These are phyloP conservation scores for Fusarium tanahbumbuense DNA, from an alignment of 2,329 filamentous ascomycete genomes.

Conservation along the genomic window DNA sequence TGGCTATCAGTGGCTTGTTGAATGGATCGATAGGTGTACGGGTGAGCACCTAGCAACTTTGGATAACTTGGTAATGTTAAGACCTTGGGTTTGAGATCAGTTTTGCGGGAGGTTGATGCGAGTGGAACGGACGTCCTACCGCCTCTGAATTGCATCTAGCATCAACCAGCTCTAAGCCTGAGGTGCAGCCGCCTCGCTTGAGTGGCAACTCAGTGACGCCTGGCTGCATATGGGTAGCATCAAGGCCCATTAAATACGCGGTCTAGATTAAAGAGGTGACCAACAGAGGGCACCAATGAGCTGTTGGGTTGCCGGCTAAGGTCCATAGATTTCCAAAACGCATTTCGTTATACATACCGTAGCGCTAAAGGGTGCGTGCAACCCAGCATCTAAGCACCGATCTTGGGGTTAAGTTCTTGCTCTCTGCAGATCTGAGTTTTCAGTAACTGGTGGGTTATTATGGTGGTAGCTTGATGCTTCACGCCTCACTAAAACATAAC, in stretches of 20 bases:
- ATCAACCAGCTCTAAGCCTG: background rate
- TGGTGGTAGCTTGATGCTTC: too few species aligned
- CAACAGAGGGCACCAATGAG: background rate
- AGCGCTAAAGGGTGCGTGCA: background rate
- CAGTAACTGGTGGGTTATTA: too few species aligned
- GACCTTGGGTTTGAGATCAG: background rate
- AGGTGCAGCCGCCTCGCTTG: background rate
- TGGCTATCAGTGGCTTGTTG: background rate
- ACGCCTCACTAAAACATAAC: background rate
- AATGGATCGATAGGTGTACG: background rate
- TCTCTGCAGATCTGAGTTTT: too few species aligned
- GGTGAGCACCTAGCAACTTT: background rate
- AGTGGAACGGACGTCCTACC: background rate
- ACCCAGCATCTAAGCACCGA: background rate
- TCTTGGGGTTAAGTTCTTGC: too few species aligned
- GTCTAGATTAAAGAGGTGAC: background rate
- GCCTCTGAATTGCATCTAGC: background rate
- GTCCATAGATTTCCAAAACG: background rate
- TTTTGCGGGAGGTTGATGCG: background rate
- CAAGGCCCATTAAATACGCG: background rate
- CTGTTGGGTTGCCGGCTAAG: background rate
- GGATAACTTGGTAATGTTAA: background rate
- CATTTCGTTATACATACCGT: background rate
- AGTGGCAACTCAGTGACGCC: background rate
- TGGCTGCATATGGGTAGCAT: background rate